Conservation (phyloP, 1,139 yeast species). For the Sugiyamaella grinbergsii region DNA sequence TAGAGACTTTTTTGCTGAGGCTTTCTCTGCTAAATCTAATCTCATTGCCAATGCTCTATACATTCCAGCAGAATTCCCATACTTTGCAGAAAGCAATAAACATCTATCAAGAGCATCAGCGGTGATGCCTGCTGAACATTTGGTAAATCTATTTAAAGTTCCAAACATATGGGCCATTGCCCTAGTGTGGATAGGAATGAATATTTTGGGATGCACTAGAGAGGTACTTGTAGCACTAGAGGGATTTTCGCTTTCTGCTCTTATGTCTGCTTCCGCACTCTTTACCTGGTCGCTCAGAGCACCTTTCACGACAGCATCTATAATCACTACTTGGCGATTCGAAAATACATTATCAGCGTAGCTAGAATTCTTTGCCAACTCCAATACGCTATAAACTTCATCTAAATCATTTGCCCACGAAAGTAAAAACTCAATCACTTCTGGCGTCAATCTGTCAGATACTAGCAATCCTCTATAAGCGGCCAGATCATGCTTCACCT, state of each 20-base stretch:
- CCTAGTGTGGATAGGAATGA: conserved; percentile 27
- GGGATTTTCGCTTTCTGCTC: no score
- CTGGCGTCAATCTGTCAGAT: conserved; percentile 33
- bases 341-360: conserved; percentile 32
- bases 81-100: conserved; percentile 34
- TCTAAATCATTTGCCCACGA: conserved; percentile 33
- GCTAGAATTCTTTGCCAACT: conserved; percentile 32
- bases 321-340: conserved; percentile 36
- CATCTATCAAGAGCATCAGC: conserved; percentile 37
- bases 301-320: conserved; percentile 34
- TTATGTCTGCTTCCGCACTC: neutral
- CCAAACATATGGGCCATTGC: conserved; percentile 42
- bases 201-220: conserved; percentile 19
- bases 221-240: conserved; percentile 4
- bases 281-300: conserved; percentile 16
- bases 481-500: conserved; percentile 30
- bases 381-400: conserved; percentile 38
- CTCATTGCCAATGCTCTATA: conserved; percentile 36
- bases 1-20: conserved; percentile 16
- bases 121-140: conserved; percentile 32
- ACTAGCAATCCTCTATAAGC: conserved; percentile 30
- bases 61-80: conserved; percentile 40
- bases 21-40: conserved; percentile 28
- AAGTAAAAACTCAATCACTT: conserved; percentile 36
- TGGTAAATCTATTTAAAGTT: conserved; percentile 35